Base-by-base conservation (phyloP, 768 basidiomycete species). In the Mycena filopes region DNA sequence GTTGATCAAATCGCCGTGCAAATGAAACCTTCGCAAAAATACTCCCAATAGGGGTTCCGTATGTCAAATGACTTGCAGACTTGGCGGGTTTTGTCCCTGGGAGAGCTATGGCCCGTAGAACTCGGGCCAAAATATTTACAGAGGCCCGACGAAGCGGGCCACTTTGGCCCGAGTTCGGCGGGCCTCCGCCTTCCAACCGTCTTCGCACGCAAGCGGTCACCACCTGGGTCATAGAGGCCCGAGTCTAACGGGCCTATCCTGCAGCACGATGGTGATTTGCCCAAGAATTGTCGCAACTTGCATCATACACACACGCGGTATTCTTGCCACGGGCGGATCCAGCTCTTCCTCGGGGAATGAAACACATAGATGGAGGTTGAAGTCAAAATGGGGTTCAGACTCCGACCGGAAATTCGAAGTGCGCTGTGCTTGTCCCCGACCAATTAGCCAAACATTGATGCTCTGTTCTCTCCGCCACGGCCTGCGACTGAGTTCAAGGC, bases 181-280 rank as follows among this genome's bases (percentile, higher is more conserved):
- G 43, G 59, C 65, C 47, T 25, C 36, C 36, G 36, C 15, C 36
- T 36, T 36, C 36, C 11, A 10, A 15, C 36, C 36, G 36, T 36
- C 36, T 36, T 36, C 36, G 36, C 36, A 15, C 36, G 36, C 36
- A 36, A 21, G 23, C 29, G n/a, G 31, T 36, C 36, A 15, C 36
- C 36, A 36, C n/a, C 50, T n/a, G 50, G 21, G 50, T 38, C 31
- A 50, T 41, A n/a, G 51, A 56, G 62, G 62, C 62, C 64, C 64
- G 64, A 54, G 57, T 23, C 20, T 4, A 45, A 54, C 64, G 64
- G 57, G 64, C 64, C 64, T 60, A 38, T 3, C 7, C 16, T 20
- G 41, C 53, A n/a, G n/a, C n/a, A n/a, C n/a, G n/a, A n/a, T 42
- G 25, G 53, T 55, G 53, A 55, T 53, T n/a, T n/a, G n/a, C n/a